Base-by-base conservation (phyloP, 169 alveolate genomes). In the Plasmodium inui region DNA sequence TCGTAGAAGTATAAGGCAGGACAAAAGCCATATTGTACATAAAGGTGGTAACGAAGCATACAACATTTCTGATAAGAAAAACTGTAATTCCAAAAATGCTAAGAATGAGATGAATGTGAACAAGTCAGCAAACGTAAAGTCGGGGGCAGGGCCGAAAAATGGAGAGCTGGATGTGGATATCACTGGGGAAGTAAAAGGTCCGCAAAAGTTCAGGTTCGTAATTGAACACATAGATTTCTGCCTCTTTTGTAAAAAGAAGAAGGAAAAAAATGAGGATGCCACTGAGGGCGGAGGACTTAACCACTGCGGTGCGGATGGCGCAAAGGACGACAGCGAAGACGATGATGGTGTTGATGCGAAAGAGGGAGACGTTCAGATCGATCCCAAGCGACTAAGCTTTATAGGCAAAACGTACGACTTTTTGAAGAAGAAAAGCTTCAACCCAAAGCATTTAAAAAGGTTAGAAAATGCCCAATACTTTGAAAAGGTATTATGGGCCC, bases 401-500 rank as follows among this genome's bases (percentile, higher is more conserved):
- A 89, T 89, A 22, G 94, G 90, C 50, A 89, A 61, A 79, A 89
- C 94, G 5, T 89, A 89, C 34, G 94, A 89, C 57, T n/a, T 57
- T 79, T 79, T 89, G 61, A 89, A 44, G 82, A 78, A n/a, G 53
- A 89, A 61, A 89, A 46, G 73, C 19, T 89, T 89, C 71, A 89
- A 89, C 39, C 57, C 61, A 6, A 80, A 79, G 72, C 32, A 79
- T 89, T 89, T 89, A 78, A 89, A 89, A 80, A 78, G 72, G 72
- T 61, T 89, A 61, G 94, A 89, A 41, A 89, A 79, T 89, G 82
- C 82, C 28, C 90, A 89, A 89, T 89, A 89, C 71, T 89, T 89
- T 89, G 94, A 89, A 79, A 89, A 89, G 82, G 53, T 79, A 26
- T 10, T 89, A 37, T 89, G 94, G 94, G 34, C 94, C 0, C 37